These are phyloP conservation scores for Pleomassaria siparia DNA, from an alignment of 2,329 filamentous ascomycete genomes.

Conservation along the genomic window DNA sequence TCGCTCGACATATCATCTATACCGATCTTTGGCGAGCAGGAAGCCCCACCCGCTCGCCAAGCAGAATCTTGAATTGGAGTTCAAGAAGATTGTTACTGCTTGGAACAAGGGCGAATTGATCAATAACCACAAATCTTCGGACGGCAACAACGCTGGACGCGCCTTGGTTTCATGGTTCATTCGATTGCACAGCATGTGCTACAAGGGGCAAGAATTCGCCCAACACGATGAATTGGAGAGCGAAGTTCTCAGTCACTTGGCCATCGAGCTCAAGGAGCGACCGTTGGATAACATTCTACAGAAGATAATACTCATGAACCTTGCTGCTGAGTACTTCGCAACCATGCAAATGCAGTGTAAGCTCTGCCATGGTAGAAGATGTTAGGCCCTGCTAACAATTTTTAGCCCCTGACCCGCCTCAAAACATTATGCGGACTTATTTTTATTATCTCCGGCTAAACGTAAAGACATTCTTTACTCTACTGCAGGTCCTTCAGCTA, in stretches of 20 bases:
- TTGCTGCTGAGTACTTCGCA: constrained; percentile 78
- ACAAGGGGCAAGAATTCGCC: constrained; percentile 72
- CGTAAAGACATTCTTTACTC: constrained; percentile 70
- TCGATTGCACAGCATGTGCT: constrained; percentile 81
- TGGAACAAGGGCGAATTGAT: constrained; percentile 59
- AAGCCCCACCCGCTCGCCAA: constrained; percentile 74
- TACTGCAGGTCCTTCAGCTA: constrained; percentile 70
- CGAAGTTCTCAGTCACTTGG: constrained; percentile 78
- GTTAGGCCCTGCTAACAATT: constrained; percentile 10
- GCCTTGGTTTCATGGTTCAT: constrained; percentile 80
- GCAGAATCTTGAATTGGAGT: constrained; percentile 77
- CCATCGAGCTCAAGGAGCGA: constrained; percentile 70
- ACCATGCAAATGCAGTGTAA: constrained; percentile 60
- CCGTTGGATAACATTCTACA: constrained; percentile 66
- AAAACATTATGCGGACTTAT: constrained; percentile 45
- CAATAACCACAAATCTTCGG: constrained; percentile 39
- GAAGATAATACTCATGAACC: constrained; percentile 82
- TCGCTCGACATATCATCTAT: constrained; percentile 84
- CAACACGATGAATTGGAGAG: constrained; percentile 80
- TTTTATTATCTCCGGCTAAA: constrained; percentile 76
- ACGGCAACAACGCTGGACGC: constrained; percentile 58
- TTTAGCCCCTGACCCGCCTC: constrained; percentile 28
- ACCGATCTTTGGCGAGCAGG: constrained; percentile 75
- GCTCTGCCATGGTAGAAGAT: constrained; percentile 24
- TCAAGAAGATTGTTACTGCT: constrained; percentile 63